A percentile compares a stretch with the other conserved stretches of the same genome.
Evolutionary conservation across 2,329 filamentous ascomycete species (phyloP).

Genomic region (Penicillium sp.): DNA sequence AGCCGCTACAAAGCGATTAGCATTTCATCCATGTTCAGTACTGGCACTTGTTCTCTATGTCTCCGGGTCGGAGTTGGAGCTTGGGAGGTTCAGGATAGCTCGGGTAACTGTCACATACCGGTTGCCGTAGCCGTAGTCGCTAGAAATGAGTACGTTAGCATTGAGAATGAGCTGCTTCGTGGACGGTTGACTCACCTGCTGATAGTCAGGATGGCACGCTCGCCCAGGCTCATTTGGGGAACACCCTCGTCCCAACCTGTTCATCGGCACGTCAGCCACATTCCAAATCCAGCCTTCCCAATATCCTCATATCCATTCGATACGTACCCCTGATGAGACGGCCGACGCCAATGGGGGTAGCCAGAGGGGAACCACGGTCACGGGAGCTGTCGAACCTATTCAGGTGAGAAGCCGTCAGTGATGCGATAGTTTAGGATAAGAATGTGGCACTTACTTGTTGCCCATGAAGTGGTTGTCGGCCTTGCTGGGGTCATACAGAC

Average conservation of each 20-base stretch:
- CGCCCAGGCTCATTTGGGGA: conserved; percentile 77
- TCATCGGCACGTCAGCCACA: background rate
- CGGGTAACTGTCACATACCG: conserved; percentile 30
- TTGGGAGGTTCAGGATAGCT: background rate
- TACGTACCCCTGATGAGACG: conserved; percentile 76
- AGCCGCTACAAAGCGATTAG: conserved; percentile 55
- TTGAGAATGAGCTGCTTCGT: background rate
- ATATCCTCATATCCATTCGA: background rate
- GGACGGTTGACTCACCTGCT: conserved; percentile 54
- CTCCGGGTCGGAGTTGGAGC: background rate
- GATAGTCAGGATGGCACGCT: conserved; percentile 83
- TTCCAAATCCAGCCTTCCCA: background rate
- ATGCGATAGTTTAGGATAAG: background rate
- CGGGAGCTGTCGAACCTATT: conserved; percentile 83
- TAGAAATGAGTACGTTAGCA: conserved; percentile 15
- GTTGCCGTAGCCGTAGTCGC: conserved; percentile 41
- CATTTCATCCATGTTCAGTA: background rate
- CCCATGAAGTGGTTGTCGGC: conserved; percentile 62
- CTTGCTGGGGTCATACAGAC: conserved; percentile 63
- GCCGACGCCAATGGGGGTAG: conserved; percentile 72
- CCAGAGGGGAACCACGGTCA: conserved; percentile 62
- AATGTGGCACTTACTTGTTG: conserved; percentile 55
- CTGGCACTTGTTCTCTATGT: background rate
- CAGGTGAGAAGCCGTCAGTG: background rate
- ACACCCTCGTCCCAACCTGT: conserved; percentile 80